Percentiles rank a stretch among this genome's conserved stretches.
Evolutionary conservation across 371 early-diverging fungal genomes (phyloP).

Genomic region (Mortierella sp.): DNA sequence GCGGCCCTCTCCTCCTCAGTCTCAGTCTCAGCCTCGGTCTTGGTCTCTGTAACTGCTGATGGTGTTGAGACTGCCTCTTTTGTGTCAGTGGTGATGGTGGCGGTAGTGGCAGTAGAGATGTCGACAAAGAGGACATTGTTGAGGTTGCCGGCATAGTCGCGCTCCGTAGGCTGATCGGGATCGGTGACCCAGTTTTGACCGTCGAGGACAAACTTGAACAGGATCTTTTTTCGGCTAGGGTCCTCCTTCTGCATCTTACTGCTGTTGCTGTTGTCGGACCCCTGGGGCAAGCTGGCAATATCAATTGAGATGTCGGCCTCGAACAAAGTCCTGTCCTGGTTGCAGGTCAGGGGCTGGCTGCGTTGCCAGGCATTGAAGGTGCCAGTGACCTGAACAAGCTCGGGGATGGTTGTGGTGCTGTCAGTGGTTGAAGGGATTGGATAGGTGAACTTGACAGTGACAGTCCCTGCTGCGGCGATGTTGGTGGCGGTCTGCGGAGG

Average conservation of each 20-base stretch:
- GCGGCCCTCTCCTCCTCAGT: slow-evolving; percentile 25
- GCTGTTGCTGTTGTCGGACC: slow-evolving; percentile 6
- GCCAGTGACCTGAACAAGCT: slow-evolving; percentile 40
- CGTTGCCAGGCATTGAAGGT: slow-evolving; percentile 47
- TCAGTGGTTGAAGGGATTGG: slow-evolving; percentile 7
- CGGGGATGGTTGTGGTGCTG: slow-evolving; percentile 11
- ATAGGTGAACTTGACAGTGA: slow-evolving; percentile 33
- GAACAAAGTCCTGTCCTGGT: slow-evolving; percentile 16
- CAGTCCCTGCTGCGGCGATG: neutral
- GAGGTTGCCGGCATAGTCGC: slow-evolving; percentile 46
- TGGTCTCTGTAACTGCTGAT: neutral
- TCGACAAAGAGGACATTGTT: slow-evolving; percentile 36
- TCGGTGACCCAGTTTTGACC: slow-evolving; percentile 46
- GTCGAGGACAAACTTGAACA: slow-evolving; percentile 54
- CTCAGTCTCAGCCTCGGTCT: neutral
- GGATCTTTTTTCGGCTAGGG: slow-evolving; percentile 16
- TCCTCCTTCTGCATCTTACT: neutral
- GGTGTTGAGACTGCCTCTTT: neutral
- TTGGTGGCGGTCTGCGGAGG: neutral
- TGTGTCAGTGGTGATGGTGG: neutral
- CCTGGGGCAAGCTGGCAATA: neutral
- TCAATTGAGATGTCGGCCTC: slow-evolving; percentile 27
- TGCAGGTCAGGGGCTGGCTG: slow-evolving; percentile 22
- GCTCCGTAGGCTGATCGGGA: slow-evolving; percentile 28
- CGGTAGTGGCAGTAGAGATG: neutral